Evolutionary conservation across 768 basidiomycete genomes (phyloP), one percentile per base, ranked within the genome.

Genomic region (Mycena maculata): DNA sequence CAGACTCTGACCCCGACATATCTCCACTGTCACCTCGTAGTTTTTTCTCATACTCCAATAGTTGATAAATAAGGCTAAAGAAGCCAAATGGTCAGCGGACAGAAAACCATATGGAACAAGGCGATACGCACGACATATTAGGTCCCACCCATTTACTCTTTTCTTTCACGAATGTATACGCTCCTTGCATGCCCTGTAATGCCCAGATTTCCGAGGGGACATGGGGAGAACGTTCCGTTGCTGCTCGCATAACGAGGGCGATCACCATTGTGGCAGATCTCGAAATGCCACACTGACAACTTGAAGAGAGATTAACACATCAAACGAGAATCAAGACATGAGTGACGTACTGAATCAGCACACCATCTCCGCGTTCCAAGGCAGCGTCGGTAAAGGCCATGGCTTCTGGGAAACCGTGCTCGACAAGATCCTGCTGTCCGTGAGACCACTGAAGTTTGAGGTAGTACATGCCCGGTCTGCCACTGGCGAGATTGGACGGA

Each of bases 211-310:
- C 88, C 42, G 91, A 84, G 16, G 92, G 89, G 25, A 92, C 92
- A 44, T 81, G 82, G 16, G 90, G 82, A 15, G 87, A 87, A 67
- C 84, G 85, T 48, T 87, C 83, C 50, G 90, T 89, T 30, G 95
- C 93, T n/a, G 94, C 93, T 56, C 94, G 89, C 95, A 97, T 97
- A 69, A 96, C 93, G 62, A 96, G 86, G 39, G 95, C 95, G 67
- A 97, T 96, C 53, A 92, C 88, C 76, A 96, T 80, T 2, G 95
- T 96, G 20, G 95, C 95, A 11, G 93, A 95, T 69, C 95, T 87
- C 23, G 95, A 96, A 36, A 97, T 92, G 71, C 95, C 95, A 78
- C 95, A 95, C 80, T 97, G 95, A 78, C 95, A 97, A 76, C 94
- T 95, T 70, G 8, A 68, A 64, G 63, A 71, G 65, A 72, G 63